Evolutionary conservation across 2,329 filamentous ascomycete species (phyloP), one percentile per base, ranked within the genome.

Genomic region (Cadophora sp.): DNA sequence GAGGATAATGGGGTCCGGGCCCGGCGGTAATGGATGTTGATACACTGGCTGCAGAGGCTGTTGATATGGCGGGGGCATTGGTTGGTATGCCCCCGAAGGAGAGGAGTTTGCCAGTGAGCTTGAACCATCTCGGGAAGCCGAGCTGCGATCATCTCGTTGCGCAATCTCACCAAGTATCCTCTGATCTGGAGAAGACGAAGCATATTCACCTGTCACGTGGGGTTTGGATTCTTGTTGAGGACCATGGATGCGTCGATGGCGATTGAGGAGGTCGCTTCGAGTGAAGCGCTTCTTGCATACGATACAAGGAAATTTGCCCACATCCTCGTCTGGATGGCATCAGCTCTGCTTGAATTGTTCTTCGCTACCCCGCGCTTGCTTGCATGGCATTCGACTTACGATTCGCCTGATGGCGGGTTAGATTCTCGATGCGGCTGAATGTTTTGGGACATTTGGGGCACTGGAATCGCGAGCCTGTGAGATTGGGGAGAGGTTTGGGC

Each of bases 401-500:
- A 66, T 77, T 77, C 11, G 75, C 75, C 63, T 75, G 73, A 69
- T 77, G 74, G n/a, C 75, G 65, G 2, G 74, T 76, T 19, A 77
- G 46, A 64, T 77, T 77, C 65, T 76, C 75, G 34, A 76, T 75
- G 48, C 75, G 72, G 59, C 69, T 76, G 70, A 76, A 77, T 27
- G 73, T 76, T 68, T 77, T 77, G 2, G 74, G 73, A 66, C 75
- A 77, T 58, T 68, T 67, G 11, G 73, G 66, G 64, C 75, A 77
- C 66, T 76, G 73, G 59, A 76, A 77, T 26, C 75, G 60, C 43
- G 70, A 66, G 9, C 62, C 66, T 1, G 71, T 60, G 7, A 65
- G 31, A 26, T 43, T 66, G 2, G 69, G 29, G 0, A 53, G 31
- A 8, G 65, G n/a, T 62, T 69, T 69, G 26, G 61, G 37, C 37